Evolutionary conservation across 169 alveolate species (phyloP), one percentile per base, ranked within the genome.

Genomic region (Toxoplasma gondii): DNA sequence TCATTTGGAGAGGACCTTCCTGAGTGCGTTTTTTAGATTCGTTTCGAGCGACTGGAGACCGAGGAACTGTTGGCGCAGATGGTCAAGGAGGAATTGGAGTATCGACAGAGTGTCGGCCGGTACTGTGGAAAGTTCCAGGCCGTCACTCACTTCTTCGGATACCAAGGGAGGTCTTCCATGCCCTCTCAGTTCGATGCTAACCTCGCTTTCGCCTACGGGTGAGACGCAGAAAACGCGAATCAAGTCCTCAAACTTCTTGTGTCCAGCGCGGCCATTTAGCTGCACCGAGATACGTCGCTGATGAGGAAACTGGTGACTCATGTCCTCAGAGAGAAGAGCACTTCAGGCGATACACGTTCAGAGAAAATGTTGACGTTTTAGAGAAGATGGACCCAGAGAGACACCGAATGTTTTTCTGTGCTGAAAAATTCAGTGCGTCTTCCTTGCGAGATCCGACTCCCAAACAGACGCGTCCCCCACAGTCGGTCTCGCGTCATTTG

Each of bases 161-260:
- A 99, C 97, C 99, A 99, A 96, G 99, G 99, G 36, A 97, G 99
- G 87, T 98, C 99, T 91, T 98, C 99, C n/a, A 97, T 98, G 97
- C 99, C 99, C 44, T 97, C 99, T 0, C 98, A 97, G 53, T 99
- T 99, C 93, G 99, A 99, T 96, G 97, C 99, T 69, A 97, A 98
- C 74, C 97, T 99, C 86, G 99, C 99, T 17, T 98, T 97, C 93
- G 98, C 99, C 43, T 98, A 98, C 96, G 99, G 99, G 94, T 94
- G n/a, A 9, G 91, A 4, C 24, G 36, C 16, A 58, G n/a, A 17
- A 24, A 16, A 17, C 24, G n/a, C 16, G n/a, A 17, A 24, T 24
- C n/a, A 17, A 16, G n/a, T 58, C 24, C 70, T 58, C n/a, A 16
- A 58, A 24, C n/a, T 24, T 24, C 24, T 58, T 24, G n/a, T 58